phyloP scores from a whole-genome alignment of 2,329 filamentous ascomycete species.

The Onygenales sp. region DNA sequence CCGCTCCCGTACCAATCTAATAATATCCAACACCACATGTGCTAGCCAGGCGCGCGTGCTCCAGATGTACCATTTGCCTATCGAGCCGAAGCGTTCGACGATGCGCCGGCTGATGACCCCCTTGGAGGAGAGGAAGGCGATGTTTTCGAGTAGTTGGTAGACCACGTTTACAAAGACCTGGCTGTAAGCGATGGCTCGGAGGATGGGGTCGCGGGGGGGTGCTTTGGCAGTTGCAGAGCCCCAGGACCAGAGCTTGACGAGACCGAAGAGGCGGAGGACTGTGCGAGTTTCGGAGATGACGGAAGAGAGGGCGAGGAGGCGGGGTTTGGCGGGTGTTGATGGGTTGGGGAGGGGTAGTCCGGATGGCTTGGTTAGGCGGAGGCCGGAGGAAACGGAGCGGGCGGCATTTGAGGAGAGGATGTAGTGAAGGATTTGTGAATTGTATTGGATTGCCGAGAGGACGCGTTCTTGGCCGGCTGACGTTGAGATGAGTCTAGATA shows the following conservation, averaged over 20 bases:
- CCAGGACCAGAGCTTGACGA: slow-evolving; percentile 71
- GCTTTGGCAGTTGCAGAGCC: slow-evolving; percentile 53
- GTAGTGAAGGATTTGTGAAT: slow-evolving; percentile 51
- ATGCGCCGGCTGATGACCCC: slow-evolving; percentile 49
- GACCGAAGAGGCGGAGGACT: slow-evolving; percentile 48
- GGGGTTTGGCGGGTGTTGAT: slow-evolving; percentile 31
- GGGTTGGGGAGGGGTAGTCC: slow-evolving; percentile 24
- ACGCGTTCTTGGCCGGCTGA: slow-evolving; percentile 60
- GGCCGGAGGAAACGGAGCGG: slow-evolving; percentile 37
- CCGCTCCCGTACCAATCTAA: slow-evolving; percentile 47
- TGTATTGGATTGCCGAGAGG: slow-evolving; percentile 61
- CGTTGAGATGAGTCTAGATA: slow-evolving; percentile 55
- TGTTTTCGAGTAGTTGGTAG: slow-evolving; percentile 78
- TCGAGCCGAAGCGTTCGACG: slow-evolving; percentile 38
- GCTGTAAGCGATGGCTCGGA: slow-evolving; percentile 50
- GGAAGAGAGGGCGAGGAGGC: slow-evolving; percentile 38
- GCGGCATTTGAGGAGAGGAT: slow-evolving; percentile 46
- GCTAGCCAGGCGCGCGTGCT: slow-evolving; percentile 72
- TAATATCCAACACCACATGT: slow-evolving; percentile 68
- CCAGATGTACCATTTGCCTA: slow-evolving; percentile 57
- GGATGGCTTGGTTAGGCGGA: slow-evolving; percentile 24
- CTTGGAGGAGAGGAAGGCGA: slow-evolving; percentile 65
- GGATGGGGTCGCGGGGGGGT: slow-evolving; percentile 33
- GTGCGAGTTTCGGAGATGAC: slow-evolving; percentile 43
- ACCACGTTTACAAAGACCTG: slow-evolving; percentile 59